A percentile compares a stretch with the other conserved stretches of the same genome.
Evolutionary conservation across 768 basidiomycete genomes (phyloP).

Genomic region (Rubroboletus pulcherrimus): DNA sequence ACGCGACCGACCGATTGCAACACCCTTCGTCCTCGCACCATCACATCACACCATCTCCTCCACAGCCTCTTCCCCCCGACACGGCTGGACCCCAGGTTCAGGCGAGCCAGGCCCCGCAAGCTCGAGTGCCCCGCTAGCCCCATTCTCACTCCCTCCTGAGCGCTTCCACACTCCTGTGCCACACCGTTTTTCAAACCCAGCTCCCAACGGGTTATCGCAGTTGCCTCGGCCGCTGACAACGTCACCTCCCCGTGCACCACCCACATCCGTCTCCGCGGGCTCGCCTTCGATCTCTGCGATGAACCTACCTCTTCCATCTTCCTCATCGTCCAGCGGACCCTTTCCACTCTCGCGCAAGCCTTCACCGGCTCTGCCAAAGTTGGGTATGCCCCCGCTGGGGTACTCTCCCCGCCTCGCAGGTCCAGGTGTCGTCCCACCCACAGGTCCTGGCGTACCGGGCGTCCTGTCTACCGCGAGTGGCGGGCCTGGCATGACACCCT

Average conservation of each 20-base stretch:
- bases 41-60: conserved; percentile 37
- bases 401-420: conserved; percentile 31
- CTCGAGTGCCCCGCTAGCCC: conserved; percentile 26
- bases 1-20: conserved; percentile 50
- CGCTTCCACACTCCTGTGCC: conserved; percentile 30
- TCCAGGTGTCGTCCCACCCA: conserved; percentile 28
- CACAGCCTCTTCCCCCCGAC: conserved; percentile 40
- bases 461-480: conserved; percentile 16
- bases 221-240: conserved; percentile 24
- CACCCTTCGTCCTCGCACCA: conserved; percentile 51
- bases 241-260: conserved; percentile 38
- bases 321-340: conserved; percentile 16
- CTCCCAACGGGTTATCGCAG: conserved; percentile 22
- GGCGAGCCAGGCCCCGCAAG: conserved; percentile 28
- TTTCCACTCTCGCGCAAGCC: conserved; percentile 25
- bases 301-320: conserved; percentile 12
- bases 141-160: conserved; percentile 28
- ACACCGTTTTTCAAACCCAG: conserved; percentile 24
- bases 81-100: conserved; percentile 33
- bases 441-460: conserved; percentile 26
- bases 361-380: conserved; percentile 27
- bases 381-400: conserved; percentile 24
- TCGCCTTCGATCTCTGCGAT: conserved; percentile 20
- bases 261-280: conserved; percentile 10
- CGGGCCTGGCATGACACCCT: conserved; percentile 20